A percentile compares a stretch with the other conserved stretches of the same genome.
Conservation (phyloP, 2,329 filamentous ascomycete species). For the Rhytidhysteron rufulum region DNA sequence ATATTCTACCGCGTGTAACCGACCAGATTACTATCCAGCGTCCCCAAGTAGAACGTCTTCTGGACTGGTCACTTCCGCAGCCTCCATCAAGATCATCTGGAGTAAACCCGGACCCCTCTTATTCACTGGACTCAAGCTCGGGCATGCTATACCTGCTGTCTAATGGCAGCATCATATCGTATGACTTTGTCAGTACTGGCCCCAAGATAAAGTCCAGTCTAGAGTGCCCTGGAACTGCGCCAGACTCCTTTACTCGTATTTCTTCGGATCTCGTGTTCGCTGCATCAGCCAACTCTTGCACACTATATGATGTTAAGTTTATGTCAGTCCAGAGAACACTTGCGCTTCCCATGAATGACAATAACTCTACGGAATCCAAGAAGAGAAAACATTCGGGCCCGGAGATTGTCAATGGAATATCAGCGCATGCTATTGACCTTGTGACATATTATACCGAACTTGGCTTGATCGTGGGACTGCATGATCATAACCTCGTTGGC, state of each 20-base stretch:
- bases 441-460: slow-evolving; percentile 59
- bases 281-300: slow-evolving; percentile 53
- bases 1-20: slow-evolving; percentile 26
- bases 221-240: slow-evolving; percentile 48
- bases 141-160: slow-evolving; percentile 61
- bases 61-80: slow-evolving; percentile 24
- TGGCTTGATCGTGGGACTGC: slow-evolving; percentile 62
- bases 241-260: slow-evolving; percentile 62
- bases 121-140: slow-evolving; percentile 59
- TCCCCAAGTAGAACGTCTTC: slow-evolving; percentile 29
- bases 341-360: slow-evolving; percentile 20
- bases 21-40: slow-evolving; percentile 25
- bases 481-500: slow-evolving; percentile 61
- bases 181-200: slow-evolving; percentile 60
- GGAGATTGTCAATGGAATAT: slow-evolving; percentile 45
- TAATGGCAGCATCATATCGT: slow-evolving; percentile 54
- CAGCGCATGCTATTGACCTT: slow-evolving; percentile 13
- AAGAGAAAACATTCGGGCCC: slow-evolving; percentile 29
- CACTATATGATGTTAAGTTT: slow-evolving; percentile 64
- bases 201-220: slow-evolving; percentile 56
- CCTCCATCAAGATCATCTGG: slow-evolving; percentile 9
- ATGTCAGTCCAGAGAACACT: slow-evolving; percentile 47
- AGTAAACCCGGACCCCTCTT: slow-evolving; percentile 25
- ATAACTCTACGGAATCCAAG: slow-evolving; percentile 26
- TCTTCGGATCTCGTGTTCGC: slow-evolving; percentile 64